Conservation (phyloP, 2,329 filamentous ascomycete species). For the Parastagonospora avenae region DNA sequence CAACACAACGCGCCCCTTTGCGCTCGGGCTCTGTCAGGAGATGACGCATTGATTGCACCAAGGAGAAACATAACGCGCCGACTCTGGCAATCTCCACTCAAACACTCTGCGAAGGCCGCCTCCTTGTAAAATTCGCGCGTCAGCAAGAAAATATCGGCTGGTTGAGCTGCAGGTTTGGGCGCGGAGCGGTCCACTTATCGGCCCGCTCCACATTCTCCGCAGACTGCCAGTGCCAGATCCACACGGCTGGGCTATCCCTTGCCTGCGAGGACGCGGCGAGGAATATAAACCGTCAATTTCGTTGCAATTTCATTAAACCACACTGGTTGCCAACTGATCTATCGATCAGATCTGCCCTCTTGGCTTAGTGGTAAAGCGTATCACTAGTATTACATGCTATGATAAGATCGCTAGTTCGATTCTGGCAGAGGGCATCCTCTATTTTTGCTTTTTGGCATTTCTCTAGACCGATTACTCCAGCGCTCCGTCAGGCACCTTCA, state of each 20-base stretch:
- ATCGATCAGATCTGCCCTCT: conserved; percentile 20
- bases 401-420: conserved; percentile 40
- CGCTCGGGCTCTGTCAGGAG: conserved; percentile 1
- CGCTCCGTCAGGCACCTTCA: no score
- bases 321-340: conserved; percentile 10
- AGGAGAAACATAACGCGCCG: not conserved
- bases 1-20: conserved; percentile 3
- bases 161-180: not conserved
- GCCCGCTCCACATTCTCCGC: not conserved
- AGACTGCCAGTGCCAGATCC: not conserved
- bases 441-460: conserved; percentile 7
- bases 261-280: not conserved
- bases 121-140: no score
- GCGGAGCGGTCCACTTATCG: not conserved
- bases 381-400: conserved; percentile 34
- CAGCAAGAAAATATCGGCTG: not conserved
- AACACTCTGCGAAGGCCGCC: not conserved
- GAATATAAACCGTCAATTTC: not conserved
- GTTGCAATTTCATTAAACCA: conserved; percentile 1
- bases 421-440: conserved; percentile 25
- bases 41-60: conserved; percentile 6
- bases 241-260: not conserved
- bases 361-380: conserved; percentile 41
- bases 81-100: not conserved
- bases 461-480: not conserved